A percentile compares a stretch with the other conserved stretches of the same genome.
These are phyloP conservation scores for Pichia nanzhaoensis DNA, from an alignment of 805 yeast genomes.

Conservation along the genomic window DNA sequence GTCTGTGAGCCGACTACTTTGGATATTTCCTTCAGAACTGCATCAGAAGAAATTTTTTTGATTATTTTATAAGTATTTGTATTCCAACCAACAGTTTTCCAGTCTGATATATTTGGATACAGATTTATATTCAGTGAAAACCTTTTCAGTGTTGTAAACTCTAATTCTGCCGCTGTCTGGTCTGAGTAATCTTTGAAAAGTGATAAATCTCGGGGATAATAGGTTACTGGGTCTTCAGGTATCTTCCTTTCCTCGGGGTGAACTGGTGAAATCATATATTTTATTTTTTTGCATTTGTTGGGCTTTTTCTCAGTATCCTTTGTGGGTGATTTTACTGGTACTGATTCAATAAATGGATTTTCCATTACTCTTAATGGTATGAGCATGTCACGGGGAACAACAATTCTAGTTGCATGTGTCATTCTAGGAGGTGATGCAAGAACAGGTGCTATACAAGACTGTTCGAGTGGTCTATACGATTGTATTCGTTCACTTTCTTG, in stretches of 20 bases:
- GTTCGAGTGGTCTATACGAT: constrained; percentile 20
- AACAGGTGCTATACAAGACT: constrained; percentile 34
- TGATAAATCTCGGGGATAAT: constrained; percentile 1
- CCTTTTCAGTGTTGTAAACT: not conserved
- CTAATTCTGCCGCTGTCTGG: not conserved
- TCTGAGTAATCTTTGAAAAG: not conserved
- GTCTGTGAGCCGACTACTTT: not conserved
- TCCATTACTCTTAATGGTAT: constrained; percentile 27
- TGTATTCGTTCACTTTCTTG: constrained; percentile 15
- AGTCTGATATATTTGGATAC: constrained; percentile 4
- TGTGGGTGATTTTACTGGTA: not conserved
- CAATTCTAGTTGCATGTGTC: constrained; percentile 31
- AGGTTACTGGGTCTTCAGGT: constrained; percentile 8
- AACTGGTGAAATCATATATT: constrained; percentile 5
- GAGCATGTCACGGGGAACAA: constrained; percentile 35
- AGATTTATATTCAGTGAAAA: not conserved
- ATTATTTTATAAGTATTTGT: constrained; percentile 2
- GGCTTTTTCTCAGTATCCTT: not conserved
- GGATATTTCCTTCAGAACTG: not conserved
- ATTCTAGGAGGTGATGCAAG: constrained; percentile 39
- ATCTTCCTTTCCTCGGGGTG: constrained; percentile 6
- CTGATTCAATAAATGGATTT: not conserved
- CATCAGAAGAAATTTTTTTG: not conserved
- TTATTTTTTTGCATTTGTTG: not conserved
- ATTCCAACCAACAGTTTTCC: constrained; percentile 7